Conservation (phyloP, 2,329 filamentous ascomycete genomes). For the Fusarium phyllophilum region DNA sequence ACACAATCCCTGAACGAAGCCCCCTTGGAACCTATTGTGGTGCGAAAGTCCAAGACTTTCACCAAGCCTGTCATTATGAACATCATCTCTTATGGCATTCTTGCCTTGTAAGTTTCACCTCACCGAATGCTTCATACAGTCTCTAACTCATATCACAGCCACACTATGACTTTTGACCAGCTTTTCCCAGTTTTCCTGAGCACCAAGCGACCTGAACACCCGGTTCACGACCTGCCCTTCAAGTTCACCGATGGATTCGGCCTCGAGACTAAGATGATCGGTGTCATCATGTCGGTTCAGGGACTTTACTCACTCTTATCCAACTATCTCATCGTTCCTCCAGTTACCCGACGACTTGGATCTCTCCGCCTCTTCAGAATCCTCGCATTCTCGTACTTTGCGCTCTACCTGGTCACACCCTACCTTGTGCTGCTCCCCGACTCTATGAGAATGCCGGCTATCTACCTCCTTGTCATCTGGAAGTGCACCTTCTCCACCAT, state of each 20-base stretch:
- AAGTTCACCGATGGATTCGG: conserved; percentile 89
- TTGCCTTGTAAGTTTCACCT: conserved; percentile 82
- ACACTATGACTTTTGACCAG: conserved; percentile 97
- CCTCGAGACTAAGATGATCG: conserved; percentile 84
- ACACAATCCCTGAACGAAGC: conserved; percentile 25
- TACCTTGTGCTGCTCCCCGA: conserved; percentile 88
- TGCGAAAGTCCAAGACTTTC: conserved; percentile 68
- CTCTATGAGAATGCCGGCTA: conserved; percentile 74
- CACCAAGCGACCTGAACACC: conserved; percentile 64
- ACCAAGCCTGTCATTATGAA: conserved; percentile 86
- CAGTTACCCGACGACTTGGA: conserved; percentile 78
- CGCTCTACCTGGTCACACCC: conserved; percentile 87
- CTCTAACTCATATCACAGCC: conserved; percentile 63
- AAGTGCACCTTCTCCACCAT: conserved; percentile 94
- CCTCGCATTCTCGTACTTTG: conserved; percentile 83
- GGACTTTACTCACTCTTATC: conserved; percentile 90
- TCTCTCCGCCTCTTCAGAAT: conserved; percentile 84
- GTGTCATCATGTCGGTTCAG: conserved; percentile 87
- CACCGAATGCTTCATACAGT: not conserved
- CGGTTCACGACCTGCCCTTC: conserved; percentile 75
- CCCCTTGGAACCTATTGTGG: conserved; percentile 28
- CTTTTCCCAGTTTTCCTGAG: conserved; percentile 92
- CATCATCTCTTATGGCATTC: conserved; percentile 88
- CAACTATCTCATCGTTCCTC: conserved; percentile 85
- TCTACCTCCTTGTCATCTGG: conserved; percentile 83